phyloP scores from a whole-genome alignment of 2,329 filamentous ascomycete genomes.

The Endoconidiophora polonica region DNA sequence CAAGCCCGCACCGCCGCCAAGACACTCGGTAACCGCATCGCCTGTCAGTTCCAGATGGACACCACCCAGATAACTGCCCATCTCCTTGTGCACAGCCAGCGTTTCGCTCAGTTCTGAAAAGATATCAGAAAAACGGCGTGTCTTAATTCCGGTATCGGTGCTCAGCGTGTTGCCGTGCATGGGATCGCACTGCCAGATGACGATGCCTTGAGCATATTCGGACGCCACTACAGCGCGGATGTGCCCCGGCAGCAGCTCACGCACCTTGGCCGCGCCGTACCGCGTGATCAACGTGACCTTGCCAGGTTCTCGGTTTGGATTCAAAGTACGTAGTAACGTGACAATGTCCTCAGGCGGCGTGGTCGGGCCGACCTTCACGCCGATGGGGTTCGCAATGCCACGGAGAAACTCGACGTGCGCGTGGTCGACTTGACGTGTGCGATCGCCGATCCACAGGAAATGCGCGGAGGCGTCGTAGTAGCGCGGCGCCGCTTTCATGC shows the following conservation, averaged over 20 bases:
- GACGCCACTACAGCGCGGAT: slow-evolving; percentile 77
- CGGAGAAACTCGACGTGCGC: slow-evolving; percentile 97
- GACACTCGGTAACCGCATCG: slow-evolving; percentile 89
- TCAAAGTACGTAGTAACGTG: slow-evolving; percentile 65
- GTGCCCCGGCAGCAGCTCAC: slow-evolving; percentile 59
- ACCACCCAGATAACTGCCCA: slow-evolving; percentile 76
- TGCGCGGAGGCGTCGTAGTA: slow-evolving; percentile 88
- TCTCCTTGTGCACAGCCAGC: slow-evolving; percentile 65
- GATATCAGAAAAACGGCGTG: slow-evolving; percentile 77
- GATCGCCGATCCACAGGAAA: slow-evolving; percentile 97
- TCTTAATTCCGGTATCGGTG: slow-evolving; percentile 71
- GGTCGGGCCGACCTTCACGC: slow-evolving; percentile 85
- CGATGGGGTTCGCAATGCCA: slow-evolving; percentile 87
- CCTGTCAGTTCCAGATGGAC: slow-evolving; percentile 92
- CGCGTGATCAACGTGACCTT: slow-evolving; percentile 95
- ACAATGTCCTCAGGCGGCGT: slow-evolving; percentile 65
- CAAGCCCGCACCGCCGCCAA: slow-evolving; percentile 74
- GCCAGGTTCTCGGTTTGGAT: slow-evolving; percentile 65
- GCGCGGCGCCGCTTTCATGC: slow-evolving; percentile 14
- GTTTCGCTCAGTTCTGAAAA: slow-evolving; percentile 74
- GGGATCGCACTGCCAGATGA: slow-evolving; percentile 89
- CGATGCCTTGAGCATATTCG: slow-evolving; percentile 48
- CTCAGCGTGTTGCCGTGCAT: slow-evolving; percentile 78
- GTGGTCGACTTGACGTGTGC: slow-evolving; percentile 81
- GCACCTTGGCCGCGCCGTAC: slow-evolving; percentile 69